A percentile compares a stretch with the other conserved stretches of the same genome.
Evolutionary conservation across 805 yeast genomes (phyloP).

Genomic region (Metschnikowia aberdeeniae): DNA sequence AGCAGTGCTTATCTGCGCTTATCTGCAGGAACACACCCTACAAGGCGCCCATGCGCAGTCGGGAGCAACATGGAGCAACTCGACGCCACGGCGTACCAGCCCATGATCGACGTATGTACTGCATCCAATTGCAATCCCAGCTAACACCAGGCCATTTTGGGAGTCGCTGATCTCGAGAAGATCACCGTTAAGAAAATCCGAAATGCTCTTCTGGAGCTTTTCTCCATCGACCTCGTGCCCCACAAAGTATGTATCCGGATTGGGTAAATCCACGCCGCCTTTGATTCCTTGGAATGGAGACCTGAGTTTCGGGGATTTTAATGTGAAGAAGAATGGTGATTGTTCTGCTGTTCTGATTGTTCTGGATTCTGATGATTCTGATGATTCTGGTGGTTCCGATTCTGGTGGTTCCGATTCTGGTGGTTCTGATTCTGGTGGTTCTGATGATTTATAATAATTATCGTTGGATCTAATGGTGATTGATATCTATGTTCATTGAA

Average conservation of each 20-base stretch:
- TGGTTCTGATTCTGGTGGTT: too few species aligned
- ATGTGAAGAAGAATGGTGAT: too few species aligned
- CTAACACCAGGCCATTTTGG: conserved; percentile 58
- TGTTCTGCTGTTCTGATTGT: too few species aligned
- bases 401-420: too few species aligned
- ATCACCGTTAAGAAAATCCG: conserved; percentile 71
- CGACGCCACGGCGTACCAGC: conserved; percentile 8
- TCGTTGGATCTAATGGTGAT: too few species aligned
- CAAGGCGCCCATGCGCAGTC: background rate
- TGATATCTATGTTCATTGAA: too few species aligned
- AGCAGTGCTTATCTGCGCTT: background rate
- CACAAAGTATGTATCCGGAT: conserved; percentile 39
- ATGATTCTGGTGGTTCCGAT: too few species aligned
- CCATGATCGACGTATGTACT: conserved; percentile 19
- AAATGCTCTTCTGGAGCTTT: conserved; percentile 67
- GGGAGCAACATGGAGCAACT: background rate
- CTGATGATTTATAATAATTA: too few species aligned
- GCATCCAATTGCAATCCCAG: background rate
- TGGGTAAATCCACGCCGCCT: too few species aligned
- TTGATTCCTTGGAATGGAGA: too few species aligned
- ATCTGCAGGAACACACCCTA: background rate
- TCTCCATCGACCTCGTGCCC: conserved; percentile 48
- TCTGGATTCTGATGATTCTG: too few species aligned
- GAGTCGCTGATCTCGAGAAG: conserved; percentile 64
- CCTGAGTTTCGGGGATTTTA: too few species aligned